Conservation (phyloP, 1,284 basidiomycete species). For the Peniophora sp. region DNA sequence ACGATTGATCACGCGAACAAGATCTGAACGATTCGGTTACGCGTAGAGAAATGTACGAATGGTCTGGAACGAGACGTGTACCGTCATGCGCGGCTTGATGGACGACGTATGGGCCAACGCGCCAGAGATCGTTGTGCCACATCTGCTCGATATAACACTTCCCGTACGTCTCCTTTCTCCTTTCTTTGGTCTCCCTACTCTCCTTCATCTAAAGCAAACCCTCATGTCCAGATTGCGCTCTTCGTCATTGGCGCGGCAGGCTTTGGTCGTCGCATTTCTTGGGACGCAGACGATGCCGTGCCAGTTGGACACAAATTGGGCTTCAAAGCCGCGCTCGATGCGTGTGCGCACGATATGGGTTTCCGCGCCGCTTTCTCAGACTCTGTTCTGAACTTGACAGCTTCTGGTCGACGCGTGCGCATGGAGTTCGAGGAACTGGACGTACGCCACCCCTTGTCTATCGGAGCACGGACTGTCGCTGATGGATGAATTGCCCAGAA, state of each 20-base stretch:
- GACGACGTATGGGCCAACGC: constrained; percentile 25
- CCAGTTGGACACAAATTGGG: constrained; percentile 12
- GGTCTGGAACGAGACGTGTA: constrained; percentile 48
- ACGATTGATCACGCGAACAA: too few species aligned
- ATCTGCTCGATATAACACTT: constrained; percentile 33
- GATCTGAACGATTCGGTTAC: too few species aligned
- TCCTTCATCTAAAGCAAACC: constrained; percentile 42
- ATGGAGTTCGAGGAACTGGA: constrained; percentile 35
- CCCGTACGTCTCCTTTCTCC: constrained; percentile 26
- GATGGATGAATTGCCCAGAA: constrained; percentile 16
- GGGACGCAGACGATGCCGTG: constrained; percentile 8
- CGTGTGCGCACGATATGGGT: constrained; percentile 32
- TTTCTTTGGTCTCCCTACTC: constrained; percentile 1
- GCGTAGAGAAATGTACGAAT: constrained; percentile 37
- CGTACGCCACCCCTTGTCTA: constrained; percentile 16
- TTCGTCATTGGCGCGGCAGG: constrained; percentile 17
- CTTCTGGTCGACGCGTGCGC: constrained; percentile 21
- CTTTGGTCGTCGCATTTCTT: constrained; percentile 33
- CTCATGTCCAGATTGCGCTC: constrained; percentile 19
- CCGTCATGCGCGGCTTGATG: constrained; percentile 27
- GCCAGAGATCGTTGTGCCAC: constrained; percentile 21
- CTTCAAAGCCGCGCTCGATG: constrained; percentile 32
- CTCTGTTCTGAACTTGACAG: constrained; percentile 29
- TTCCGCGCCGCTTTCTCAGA: constrained; percentile 32
- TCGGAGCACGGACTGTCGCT: not conserved